These are phyloP conservation scores for Vicia sativa DNA, from an alignment of 306 rosid genomes.

Conservation along the genomic window DNA sequence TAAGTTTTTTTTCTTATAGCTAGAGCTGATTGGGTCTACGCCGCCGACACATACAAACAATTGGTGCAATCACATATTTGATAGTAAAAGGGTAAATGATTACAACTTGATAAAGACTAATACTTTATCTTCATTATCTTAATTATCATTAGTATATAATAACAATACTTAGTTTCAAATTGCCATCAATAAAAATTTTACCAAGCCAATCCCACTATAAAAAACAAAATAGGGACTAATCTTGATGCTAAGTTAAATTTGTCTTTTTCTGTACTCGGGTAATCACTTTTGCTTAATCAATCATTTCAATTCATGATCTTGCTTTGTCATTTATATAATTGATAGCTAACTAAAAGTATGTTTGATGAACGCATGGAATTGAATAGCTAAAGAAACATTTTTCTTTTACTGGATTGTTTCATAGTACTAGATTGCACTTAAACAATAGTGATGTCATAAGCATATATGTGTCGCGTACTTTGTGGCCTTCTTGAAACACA, in stretches of 20 bases:
- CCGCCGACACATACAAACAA: conserved; percentile 45
- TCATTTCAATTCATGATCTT: conserved; percentile 31
- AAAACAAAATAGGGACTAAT: conserved; percentile 13
- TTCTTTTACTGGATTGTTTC: neutral
- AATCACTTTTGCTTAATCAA: conserved; percentile 28
- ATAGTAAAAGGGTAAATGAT: conserved; percentile 29
- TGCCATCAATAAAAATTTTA: conserved; percentile 21
- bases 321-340: conserved; percentile 6
- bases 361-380: conserved; percentile 21
- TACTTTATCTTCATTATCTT: neutral
- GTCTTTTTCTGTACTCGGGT: conserved; percentile 28
- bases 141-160: neutral
- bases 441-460: neutral
- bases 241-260: conserved; percentile 26
- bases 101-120: conserved; percentile 32
- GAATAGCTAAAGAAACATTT: neutral
- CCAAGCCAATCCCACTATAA: conserved; percentile 10
- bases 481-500: neutral
- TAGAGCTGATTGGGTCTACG: conserved; percentile 29
- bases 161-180: conserved; percentile 33
- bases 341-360: conserved; percentile 14
- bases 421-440: neutral
- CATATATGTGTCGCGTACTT: neutral
- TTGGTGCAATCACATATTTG: conserved; percentile 30
- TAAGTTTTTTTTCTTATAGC: neutral